Conservation (phyloP, 2,329 filamentous ascomycete genomes). For the Scortechinia acanthostroma region DNA sequence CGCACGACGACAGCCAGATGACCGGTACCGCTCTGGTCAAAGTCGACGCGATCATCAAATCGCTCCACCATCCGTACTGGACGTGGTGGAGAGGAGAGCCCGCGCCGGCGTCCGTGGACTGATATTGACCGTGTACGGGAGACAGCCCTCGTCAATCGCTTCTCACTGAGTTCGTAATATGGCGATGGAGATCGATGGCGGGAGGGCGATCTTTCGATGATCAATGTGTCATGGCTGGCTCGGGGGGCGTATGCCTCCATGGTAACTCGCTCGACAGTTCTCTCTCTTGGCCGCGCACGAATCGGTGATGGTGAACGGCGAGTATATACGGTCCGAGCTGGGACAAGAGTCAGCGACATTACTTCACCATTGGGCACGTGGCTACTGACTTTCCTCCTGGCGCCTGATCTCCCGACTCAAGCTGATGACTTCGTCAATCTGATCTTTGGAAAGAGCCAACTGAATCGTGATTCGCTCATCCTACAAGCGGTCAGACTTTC, state of each 20-base stretch:
- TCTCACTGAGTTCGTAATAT: not conserved
- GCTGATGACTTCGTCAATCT: slow-evolving; percentile 57
- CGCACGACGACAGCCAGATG: not conserved
- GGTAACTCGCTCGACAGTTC: not conserved
- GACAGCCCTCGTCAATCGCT: not conserved
- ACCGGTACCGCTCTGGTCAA: no score
- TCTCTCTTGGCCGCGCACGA: no score
- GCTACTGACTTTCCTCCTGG: not conserved
- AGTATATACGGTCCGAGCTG: not conserved
- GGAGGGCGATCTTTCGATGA: not conserved
- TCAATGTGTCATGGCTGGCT: not conserved
- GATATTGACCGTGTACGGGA: not conserved
- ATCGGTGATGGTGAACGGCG: not conserved
- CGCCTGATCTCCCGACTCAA: slow-evolving; percentile 40
- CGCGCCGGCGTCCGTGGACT: not conserved
- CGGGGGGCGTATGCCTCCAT: not conserved
- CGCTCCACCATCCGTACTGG: no score
- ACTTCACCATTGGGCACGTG: not conserved
- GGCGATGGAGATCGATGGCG: no score
- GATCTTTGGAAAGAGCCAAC: slow-evolving; percentile 53
- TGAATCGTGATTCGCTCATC: slow-evolving; percentile 52
- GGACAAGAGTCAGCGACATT: not conserved
- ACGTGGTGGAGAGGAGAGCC: not conserved
- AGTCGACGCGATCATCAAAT: not conserved
- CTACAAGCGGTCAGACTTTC: slow-evolving; percentile 25